A percentile compares a stretch with the other conserved stretches of the same genome.
These are phyloP conservation scores for Biscutella laevigata DNA, from an alignment of 441 rosid genomes.

Conservation along the genomic window DNA sequence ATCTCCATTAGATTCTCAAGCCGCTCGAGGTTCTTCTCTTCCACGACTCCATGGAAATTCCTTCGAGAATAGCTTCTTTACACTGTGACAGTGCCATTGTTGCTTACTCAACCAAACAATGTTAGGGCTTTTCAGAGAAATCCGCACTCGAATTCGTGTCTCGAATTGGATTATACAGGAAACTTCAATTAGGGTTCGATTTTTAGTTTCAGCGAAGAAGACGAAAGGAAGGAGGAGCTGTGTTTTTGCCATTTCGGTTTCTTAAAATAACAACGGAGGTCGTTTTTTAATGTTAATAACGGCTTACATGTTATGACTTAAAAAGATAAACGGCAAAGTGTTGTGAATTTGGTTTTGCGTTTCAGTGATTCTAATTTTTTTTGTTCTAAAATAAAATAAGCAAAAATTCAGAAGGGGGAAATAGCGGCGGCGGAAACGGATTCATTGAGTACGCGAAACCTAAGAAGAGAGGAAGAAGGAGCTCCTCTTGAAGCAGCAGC, in stretches of 20 bases:
- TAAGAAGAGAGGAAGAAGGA: conserved; percentile 18
- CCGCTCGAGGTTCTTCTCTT: conserved; percentile 43
- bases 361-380: background rate
- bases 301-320: background rate
- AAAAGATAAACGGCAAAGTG: conserved; percentile 4
- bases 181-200: conserved; percentile 10
- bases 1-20: conserved; percentile 40
- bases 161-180: conserved; percentile 5
- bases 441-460: conserved; percentile 18
- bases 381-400: background rate
- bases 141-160: conserved; percentile 8
- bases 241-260: background rate
- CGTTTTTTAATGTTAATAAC: background rate
- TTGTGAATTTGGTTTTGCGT: background rate
- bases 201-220: background rate
- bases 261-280: background rate
- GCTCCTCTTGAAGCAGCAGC: background rate
- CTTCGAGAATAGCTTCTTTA: conserved; percentile 40
- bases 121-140: conserved; percentile 19
- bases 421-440: conserved; percentile 23
- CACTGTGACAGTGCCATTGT: conserved; percentile 29
- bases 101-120: conserved; percentile 26
- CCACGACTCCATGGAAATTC: conserved; percentile 33
- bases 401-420: conserved; percentile 8
- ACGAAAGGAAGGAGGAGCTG: background rate